Base-by-base conservation (phyloP, 108 stramenopile genomes). In the Cyclotella sp. region DNA sequence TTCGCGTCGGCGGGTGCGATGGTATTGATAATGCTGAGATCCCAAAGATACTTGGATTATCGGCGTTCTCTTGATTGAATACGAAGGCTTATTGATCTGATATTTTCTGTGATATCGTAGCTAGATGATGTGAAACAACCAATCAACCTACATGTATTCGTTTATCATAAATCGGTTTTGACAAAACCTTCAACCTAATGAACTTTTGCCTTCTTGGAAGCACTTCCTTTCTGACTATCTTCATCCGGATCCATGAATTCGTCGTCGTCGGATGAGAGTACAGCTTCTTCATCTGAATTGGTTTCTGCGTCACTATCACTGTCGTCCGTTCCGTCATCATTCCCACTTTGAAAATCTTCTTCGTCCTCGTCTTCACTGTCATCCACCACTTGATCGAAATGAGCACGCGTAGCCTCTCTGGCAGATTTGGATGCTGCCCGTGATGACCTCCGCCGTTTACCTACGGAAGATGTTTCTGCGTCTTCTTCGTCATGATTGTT, bases 381-480 rank as follows among this genome's bases (percentile, higher is more conserved):
- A 51, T 68, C 45, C 21, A 43, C 15, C 22, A 49, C 39, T 67
- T 42, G 26, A 52, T 61, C 60, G 34, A 76, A 70, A 47, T 75
- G 49, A 72, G 70, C 40, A 19, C 54, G 68, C 11, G 60, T 81
- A 49, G 63, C 65, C 52, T 66, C 73, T 57, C 75, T 53, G 45
- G 87, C 90, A 29, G 68, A 75, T 40, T 76, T 67, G 22, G 76
- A 73, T 21, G 84, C 87, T 16, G 74, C 68, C 14, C 85, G 68
- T 22, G 63, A 63, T 57, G 82, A 43, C 61, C 65, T 70, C 40
- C 43, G 43, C 16, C 66, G 19, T 16, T 61, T 71, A 4, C 16
- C 58, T 13, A 55, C 47, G 21, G 42, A 47, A 30, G 64, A 61
- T 22, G 63, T 60, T 19, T 55, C 75, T 30, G 70, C 63, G 21